Conservation (phyloP, 139 green algal genomes). For the Closterium sp. region DNA sequence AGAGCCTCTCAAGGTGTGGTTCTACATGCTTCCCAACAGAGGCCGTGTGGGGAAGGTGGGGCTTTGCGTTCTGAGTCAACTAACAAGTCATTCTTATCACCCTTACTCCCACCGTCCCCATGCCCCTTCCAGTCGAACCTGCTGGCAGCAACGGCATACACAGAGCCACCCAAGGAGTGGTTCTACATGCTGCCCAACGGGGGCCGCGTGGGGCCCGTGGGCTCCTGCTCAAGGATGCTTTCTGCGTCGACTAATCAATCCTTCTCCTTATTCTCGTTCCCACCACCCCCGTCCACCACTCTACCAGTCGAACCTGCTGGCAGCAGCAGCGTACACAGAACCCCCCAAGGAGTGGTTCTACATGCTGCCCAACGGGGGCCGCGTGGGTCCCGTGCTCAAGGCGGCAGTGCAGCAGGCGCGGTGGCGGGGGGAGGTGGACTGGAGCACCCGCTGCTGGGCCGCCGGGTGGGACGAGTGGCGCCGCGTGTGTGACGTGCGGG, state of each 20-base stretch:
- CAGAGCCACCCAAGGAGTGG: constrained; percentile 20
- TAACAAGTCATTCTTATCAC: too few species aligned
- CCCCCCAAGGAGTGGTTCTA: constrained; percentile 76
- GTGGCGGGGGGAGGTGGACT: constrained; percentile 50
- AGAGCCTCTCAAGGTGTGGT: constrained; percentile 13
- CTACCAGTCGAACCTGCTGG: constrained; percentile 60
- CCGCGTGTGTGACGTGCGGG: constrained; percentile 62
- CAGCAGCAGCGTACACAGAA: constrained; percentile 56
- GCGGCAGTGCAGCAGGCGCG: constrained; percentile 66
- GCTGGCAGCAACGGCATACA: constrained; percentile 3
- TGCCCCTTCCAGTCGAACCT: neutral
- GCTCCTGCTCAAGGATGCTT: too few species aligned
- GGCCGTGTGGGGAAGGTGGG: neutral
- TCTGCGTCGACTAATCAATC: too few species aligned
- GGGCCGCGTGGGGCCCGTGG: neutral
- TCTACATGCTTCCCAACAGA: neutral
- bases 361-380: constrained; percentile 27
- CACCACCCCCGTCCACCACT: neutral
- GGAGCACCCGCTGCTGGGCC: constrained; percentile 63
- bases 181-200: constrained; percentile 8
- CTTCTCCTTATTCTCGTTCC: too few species aligned
- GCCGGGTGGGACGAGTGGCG: constrained; percentile 62
- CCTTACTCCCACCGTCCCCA: too few species aligned
- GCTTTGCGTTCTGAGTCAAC: too few species aligned
- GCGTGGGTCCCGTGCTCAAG: constrained; percentile 72